A percentile compares a stretch with the other conserved stretches of the same genome.
These are phyloP conservation scores for Pichia rugopelliculosa DNA, from an alignment of 805 yeast species.

Conservation along the genomic window DNA sequence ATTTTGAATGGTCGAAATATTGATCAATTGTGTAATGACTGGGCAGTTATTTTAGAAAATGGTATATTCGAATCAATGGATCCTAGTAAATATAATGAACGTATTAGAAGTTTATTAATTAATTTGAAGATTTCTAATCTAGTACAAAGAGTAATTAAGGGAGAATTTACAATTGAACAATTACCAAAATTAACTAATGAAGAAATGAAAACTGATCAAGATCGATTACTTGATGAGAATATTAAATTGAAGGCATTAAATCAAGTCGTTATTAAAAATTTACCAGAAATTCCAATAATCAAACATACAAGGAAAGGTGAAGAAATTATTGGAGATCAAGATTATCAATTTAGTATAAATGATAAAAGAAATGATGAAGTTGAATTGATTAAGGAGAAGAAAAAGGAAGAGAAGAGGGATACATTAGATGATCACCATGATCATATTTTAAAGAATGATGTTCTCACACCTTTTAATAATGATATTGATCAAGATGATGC, in stretches of 20 bases:
- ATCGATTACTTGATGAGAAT: conserved; percentile 59
- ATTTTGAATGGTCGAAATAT: conserved; percentile 15
- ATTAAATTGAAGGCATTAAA: conserved; percentile 63
- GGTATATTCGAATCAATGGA: conserved; percentile 22
- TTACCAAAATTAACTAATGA: conserved; percentile 61
- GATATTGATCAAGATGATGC: conserved; percentile 5
- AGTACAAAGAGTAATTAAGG: conserved; percentile 49
- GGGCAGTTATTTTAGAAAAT: conserved; percentile 47
- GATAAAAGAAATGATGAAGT: conserved; percentile 20
- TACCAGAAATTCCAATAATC: conserved; percentile 37
- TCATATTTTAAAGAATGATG: neutral
- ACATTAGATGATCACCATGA: conserved; percentile 6
- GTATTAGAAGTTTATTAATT: conserved; percentile 58
- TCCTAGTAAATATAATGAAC: conserved; percentile 47
- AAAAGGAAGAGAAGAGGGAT: conserved; percentile 5
- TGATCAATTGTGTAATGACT: conserved; percentile 32
- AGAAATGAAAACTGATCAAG: conserved; percentile 68
- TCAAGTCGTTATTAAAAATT: conserved; percentile 53
- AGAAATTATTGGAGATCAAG: conserved; percentile 57
- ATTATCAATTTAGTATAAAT: conserved; percentile 25
- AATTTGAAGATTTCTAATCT: conserved; percentile 53
- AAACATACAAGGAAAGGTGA: conserved; percentile 86
- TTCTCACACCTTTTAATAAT: neutral
- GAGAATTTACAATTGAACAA: conserved; percentile 45
- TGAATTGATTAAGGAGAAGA: conserved; percentile 17